Base-by-base conservation (phyloP, 805 yeast genomes). In the Candida nonsorbophila region DNA sequence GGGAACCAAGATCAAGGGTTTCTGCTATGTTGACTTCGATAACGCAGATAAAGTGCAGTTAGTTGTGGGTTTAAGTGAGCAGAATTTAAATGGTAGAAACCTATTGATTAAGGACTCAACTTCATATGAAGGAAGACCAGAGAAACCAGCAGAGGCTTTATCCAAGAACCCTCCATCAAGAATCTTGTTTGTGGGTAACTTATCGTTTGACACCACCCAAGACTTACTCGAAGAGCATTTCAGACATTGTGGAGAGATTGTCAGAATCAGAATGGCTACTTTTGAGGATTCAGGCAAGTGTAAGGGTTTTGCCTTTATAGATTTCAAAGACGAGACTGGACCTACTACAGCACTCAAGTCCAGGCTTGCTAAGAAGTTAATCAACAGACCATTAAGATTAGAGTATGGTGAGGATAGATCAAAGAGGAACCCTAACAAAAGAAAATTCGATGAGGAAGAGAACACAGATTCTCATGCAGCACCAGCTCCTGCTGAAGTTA, bases 401-500 rank as follows among this genome's bases (percentile, higher is more conserved):
- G 97, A 92, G 56, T 90, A 63, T 47, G 98, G 98, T 41, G 96
- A 92, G 59, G 97, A 90, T 53, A 73, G 98, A 59, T 80, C 94
- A 24, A 80, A 84, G 60, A 69, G 85, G 51, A 68, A 60, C 27
- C 80, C 79, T n/a, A 64, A 50, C 34, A 42, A 57, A 43, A 47
- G 44, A 28, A 40, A 41, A 38, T 49, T 37, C 37, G 60, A 44
- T 46, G 48, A 40, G 29, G 45, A 29, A 23, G 32, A 29, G 30
- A 31, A 27, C 22, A 13, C 11, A 21, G 26, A 28, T 18, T 23
- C 15, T 28, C 27, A 34, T 28, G 30, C 34, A 14, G 44, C 40
- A 19, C 30, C 21, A 26, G 29, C 20, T 31, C 21, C 31, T 14
- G 20, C 38, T 39, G 24, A 27, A 11, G 20, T 20, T 11, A 24